Evolutionary conservation across 2,329 filamentous ascomycete species (phyloP).

Genomic region (Verticillium klebahnii): DNA sequence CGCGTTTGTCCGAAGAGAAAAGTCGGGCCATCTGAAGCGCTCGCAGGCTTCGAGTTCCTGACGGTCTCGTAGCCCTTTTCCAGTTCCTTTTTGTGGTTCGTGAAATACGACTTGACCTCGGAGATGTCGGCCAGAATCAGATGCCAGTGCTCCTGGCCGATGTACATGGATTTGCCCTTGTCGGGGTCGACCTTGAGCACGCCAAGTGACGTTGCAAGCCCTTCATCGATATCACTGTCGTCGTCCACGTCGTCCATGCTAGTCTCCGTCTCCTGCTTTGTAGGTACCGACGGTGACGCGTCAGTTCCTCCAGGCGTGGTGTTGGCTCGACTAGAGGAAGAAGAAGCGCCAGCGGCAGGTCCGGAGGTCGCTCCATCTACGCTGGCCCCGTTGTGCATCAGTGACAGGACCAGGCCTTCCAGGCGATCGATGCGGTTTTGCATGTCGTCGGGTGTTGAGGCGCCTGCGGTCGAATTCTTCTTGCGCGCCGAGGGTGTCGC

Average conservation of each 20-base stretch:
- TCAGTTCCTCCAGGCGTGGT: conserved; percentile 8
- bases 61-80: conserved; percentile 78
- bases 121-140: conserved; percentile 75
- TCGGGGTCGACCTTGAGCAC: conserved; percentile 75
- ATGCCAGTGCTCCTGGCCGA: conserved; percentile 82
- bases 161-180: conserved; percentile 73
- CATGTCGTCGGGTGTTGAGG: conserved; percentile 82
- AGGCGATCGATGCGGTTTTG: conserved; percentile 95
- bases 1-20: conserved; percentile 74
- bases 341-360: conserved; percentile 20
- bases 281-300: neutral
- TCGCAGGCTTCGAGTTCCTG: conserved; percentile 59
- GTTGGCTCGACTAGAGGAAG: conserved; percentile 13
- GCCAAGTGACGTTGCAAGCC: conserved; percentile 69
- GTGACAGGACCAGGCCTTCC: conserved; percentile 82
- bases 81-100: conserved; percentile 79
- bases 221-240: conserved; percentile 68
- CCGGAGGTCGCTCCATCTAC: conserved; percentile 36
- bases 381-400: conserved; percentile 81
- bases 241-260: conserved; percentile 47
- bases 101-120: conserved; percentile 91
- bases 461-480: conserved; percentile 62
- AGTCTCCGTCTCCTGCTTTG: conserved; percentile 46
- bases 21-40: conserved; percentile 61
- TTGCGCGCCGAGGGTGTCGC: conserved; percentile 66